Conservation (phyloP, 2,329 filamentous ascomycete genomes). For the Sclerotinia glacialis region DNA sequence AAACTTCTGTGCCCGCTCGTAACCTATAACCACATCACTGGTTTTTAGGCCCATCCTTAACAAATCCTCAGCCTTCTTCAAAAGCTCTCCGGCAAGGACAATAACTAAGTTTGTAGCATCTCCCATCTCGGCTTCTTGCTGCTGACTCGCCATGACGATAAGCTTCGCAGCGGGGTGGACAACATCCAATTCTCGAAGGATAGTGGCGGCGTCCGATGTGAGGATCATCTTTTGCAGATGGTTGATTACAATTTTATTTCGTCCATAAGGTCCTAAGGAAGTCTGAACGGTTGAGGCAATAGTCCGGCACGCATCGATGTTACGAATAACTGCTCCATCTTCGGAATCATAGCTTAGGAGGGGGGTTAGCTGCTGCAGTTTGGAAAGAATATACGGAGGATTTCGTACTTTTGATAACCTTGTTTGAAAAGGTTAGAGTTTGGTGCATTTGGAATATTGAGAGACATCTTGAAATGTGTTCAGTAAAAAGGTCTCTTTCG, state of each 20-base stretch:
- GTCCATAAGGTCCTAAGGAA: slow-evolving; percentile 91
- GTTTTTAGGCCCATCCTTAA: slow-evolving; percentile 96
- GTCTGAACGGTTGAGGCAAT: slow-evolving; percentile 97
- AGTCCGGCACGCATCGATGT: slow-evolving; percentile 96
- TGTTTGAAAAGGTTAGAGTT: slow-evolving; percentile 93
- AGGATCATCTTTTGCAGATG: slow-evolving; percentile 99
- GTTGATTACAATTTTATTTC: slow-evolving; percentile 99
- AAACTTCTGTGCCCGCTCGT: slow-evolving; percentile 90
- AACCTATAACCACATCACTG: slow-evolving; percentile 94
- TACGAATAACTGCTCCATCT: slow-evolving; percentile 96
- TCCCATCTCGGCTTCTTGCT: slow-evolving; percentile 98
- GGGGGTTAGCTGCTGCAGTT: slow-evolving; percentile 38
- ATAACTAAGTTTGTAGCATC: slow-evolving; percentile 98
- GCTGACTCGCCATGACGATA: slow-evolving; percentile 96
- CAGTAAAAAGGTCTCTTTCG: slow-evolving; percentile 20
- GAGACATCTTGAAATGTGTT: slow-evolving; percentile 65
- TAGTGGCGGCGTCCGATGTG: slow-evolving; percentile 95
- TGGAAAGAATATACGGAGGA: slow-evolving; percentile 36
- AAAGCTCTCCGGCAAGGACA: slow-evolving; percentile 86
- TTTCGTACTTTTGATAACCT: slow-evolving; percentile 76
- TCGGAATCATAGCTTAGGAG: slow-evolving; percentile 84
- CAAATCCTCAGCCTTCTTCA: slow-evolving; percentile 96
- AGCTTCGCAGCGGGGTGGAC: slow-evolving; percentile 97
- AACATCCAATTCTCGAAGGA: slow-evolving; percentile 94
- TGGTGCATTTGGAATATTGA: slow-evolving; percentile 91